Base-by-base conservation (phyloP, 108 stramenopile genomes). In the Asterionellopsis glacialis region DNA sequence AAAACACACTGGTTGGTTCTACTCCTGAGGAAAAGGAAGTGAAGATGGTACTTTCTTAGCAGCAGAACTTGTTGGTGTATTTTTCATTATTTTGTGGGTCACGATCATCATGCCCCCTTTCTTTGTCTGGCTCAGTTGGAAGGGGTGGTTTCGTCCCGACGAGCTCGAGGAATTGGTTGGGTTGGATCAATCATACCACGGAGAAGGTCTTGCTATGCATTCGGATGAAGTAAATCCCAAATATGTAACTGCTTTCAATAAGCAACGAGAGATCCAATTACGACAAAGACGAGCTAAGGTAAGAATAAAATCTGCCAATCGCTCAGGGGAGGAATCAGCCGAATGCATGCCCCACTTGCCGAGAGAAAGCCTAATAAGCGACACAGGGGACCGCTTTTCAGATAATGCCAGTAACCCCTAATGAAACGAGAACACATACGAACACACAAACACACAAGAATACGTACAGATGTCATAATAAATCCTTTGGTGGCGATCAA, bases 31-130 rank as follows among this genome's bases (percentile, higher is more conserved):
- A 13, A 14, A 51, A 16, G 82, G 80, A 13, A 47, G 65, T 41
- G 54, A 53, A 22, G 76, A 74, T 70, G 87, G 75, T 7, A 65
- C 27, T 14, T 65, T 83, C 23, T 57, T 95, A 27, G 84, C 57
- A 18, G 64, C 65, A 15, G 83, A 92, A 65, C 16, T 90, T 9
- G 51, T 81, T 56, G 88, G 82, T 11, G 54, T 85, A 33, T 21
- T 94, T 13, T 88, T 79, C 59, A 77, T 96, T 42, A 0, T 81
- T 16, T 85, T 69, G 14, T 96, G 93, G 95, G 76, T 77, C 0
- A 33, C 61, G 26, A 26, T 67, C 19, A 74, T 77, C 22, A 85
- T 87, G 81, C 28, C 67, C 11, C 82, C 83, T 12, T 85, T 96
- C 63, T 93, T 94, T 66, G 7, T 59, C 14, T 43, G 61, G 28